Evolutionary conservation across 306 rosid genomes (phyloP), one percentile per base, ranked within the genome.

Genomic region (Gynostemma pentaphyllum): DNA sequence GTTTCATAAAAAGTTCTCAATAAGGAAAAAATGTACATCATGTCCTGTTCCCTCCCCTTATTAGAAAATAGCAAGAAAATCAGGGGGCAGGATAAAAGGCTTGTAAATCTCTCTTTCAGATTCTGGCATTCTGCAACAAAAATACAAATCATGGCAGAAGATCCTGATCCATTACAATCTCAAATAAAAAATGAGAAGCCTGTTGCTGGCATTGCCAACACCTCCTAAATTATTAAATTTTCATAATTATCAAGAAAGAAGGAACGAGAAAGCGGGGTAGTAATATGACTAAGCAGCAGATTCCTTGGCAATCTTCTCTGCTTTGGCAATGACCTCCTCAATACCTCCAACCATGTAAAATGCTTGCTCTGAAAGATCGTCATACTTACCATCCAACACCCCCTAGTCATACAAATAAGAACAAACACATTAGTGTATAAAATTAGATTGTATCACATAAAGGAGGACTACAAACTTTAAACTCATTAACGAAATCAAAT

Each of bases 331-430:
- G 66, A 86, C 97, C 74, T 92, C 99, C 0, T 92, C 99, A 57
- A 92, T 92, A 15, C 99, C 99, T 27, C 99, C 97, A 48, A 92
- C 99, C 99, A 92, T 92, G 79, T 92, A 92, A 72, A 92, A 92
- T 21, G 99, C 73, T 16, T 92, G 99, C 68, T 92, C 99, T 1
- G 94, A 1, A 63, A 92, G 90, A 76, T 92, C 99, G 67, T 92
- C 99, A 9, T 81, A 92, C 68, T 88, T 92, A 1, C 99, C 99
- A 68, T 92, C 99, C 84, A 92, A 84, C 67, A 92, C 97, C 41
- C 94, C 97, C 97, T 92, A 48, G 8, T 32, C 62, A 52, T 59
- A 10, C 19, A 60, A 78, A 11, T 12, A 62, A n/a, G 15, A 71
- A 10, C 2, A 39, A 2, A 40, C 19, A 30, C 12, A 6, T 41